These are phyloP conservation scores for Puccinia horiana DNA, from an alignment of 1,284 basidiomycete species.

Conservation along the genomic window DNA sequence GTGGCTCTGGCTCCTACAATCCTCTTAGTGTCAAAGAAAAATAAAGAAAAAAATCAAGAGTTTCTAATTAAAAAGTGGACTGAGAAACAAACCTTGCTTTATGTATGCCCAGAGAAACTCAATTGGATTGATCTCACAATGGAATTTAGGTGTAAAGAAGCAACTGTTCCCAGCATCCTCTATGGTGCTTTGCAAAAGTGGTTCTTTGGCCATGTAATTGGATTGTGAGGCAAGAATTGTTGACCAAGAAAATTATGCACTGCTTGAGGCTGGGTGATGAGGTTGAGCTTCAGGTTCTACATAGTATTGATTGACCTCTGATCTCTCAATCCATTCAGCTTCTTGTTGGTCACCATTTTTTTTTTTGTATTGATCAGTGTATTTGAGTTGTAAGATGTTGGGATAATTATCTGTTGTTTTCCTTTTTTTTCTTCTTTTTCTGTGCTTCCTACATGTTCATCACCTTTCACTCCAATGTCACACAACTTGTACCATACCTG, in stretches of 20 bases:
- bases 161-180: constrained; percentile 21
- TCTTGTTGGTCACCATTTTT: neutral
- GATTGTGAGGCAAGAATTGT: neutral
- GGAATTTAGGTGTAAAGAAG: constrained; percentile 13
- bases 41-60: neutral
- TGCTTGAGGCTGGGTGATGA: too few relatives aligned
- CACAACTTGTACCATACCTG: too few relatives aligned
- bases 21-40: neutral
- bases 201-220: neutral
- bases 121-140: constrained; percentile 33
- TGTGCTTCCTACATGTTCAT: too few relatives aligned
- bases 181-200: constrained; percentile 25
- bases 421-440: too few relatives aligned
- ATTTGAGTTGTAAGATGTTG: neutral
- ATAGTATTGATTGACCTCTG: too few relatives aligned
- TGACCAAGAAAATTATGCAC: neutral
- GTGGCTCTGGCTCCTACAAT: neutral
- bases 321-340: too few relatives aligned
- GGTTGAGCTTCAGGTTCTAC: too few relatives aligned
- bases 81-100: constrained; percentile 20
- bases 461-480: too few relatives aligned
- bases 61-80: neutral
- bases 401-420: too few relatives aligned
- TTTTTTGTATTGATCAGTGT: neutral
- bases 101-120: constrained; percentile 28